Conservation (phyloP, 495 filamentous ascomycete species). For the Penicillium turbatum region DNA sequence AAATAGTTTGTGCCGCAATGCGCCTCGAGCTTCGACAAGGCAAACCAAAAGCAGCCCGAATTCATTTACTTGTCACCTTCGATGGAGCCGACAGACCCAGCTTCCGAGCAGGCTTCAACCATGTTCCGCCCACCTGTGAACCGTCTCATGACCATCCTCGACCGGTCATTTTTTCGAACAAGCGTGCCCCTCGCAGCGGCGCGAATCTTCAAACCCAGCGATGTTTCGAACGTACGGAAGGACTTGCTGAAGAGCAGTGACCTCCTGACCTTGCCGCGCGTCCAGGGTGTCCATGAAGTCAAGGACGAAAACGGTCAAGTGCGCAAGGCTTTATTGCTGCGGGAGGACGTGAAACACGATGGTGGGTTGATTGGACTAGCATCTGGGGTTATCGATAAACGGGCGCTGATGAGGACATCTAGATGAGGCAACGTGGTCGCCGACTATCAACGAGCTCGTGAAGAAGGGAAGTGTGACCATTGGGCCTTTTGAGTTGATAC, state of each 20-base stretch:
- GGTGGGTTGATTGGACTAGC: slow-evolving; percentile 49
- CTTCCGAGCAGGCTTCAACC: slow-evolving; percentile 21
- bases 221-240: slow-evolving; percentile 64
- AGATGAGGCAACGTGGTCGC: slow-evolving; percentile 74
- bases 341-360: slow-evolving; percentile 61
- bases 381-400: slow-evolving; percentile 34
- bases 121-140: slow-evolving; percentile 83
- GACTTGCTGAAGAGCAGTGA: slow-evolving; percentile 55
- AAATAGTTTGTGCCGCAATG: slow-evolving; percentile 11
- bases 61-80: slow-evolving; percentile 10
- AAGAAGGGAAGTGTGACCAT: slow-evolving; percentile 60
- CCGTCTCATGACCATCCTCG: slow-evolving; percentile 71
- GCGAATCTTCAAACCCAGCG: slow-evolving; percentile 61
- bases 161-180: slow-evolving; percentile 77
- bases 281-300: slow-evolving; percentile 52
- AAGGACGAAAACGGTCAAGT: slow-evolving; percentile 46
- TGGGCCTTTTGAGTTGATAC: slow-evolving; percentile 64
- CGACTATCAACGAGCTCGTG: slow-evolving; percentile 63
- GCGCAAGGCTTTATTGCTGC: slow-evolving; percentile 70
- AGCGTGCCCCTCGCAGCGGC: slow-evolving; percentile 74
- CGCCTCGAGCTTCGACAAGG: slow-evolving; percentile 9
- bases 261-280: slow-evolving; percentile 55
- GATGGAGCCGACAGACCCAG: slow-evolving; percentile 28
- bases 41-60: slow-evolving; percentile 2
- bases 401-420: slow-evolving; percentile 15